Percentiles rank a stretch among this genome's conserved stretches.
Conservation (phyloP, 257 asterid genomes). For the Ophiorrhiza pumila region DNA sequence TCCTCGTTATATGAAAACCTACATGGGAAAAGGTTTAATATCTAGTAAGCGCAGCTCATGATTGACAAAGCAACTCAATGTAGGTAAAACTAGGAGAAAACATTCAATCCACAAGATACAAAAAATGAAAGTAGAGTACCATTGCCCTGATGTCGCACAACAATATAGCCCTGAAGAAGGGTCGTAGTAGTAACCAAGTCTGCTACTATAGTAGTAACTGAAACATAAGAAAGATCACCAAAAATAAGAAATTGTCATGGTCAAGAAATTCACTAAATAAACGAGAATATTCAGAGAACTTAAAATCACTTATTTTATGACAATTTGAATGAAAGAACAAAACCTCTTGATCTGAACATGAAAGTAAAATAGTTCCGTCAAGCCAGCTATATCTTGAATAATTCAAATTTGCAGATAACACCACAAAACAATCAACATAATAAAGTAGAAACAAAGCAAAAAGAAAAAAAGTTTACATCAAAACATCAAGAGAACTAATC, state of each 20-base stretch:
- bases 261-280: not conserved
- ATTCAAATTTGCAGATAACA: not conserved
- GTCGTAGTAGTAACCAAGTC: constrained; percentile 86
- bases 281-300: not conserved
- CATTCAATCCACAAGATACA: not conserved
- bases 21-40: not conserved
- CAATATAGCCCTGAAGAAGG: constrained; percentile 83
- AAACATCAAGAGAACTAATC: not conserved
- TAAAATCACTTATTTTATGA: not conserved
- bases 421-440: not conserved
- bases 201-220: constrained; percentile 94
- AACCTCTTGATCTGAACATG: not conserved
- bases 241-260: not conserved
- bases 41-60: not conserved
- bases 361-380: not conserved
- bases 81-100: too few relatives aligned
- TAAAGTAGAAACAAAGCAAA: not conserved
- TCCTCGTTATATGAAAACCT: constrained; percentile 80
- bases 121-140: constrained; percentile 35
- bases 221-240: not conserved
- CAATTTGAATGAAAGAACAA: too few relatives aligned
- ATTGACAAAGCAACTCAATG: not conserved
- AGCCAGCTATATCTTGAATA: not conserved
- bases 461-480: not conserved
- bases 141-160: constrained; percentile 79